Evolutionary conservation across 352 stramenopile species (phyloP).

Genomic region (Phytophthora aleatoria): DNA sequence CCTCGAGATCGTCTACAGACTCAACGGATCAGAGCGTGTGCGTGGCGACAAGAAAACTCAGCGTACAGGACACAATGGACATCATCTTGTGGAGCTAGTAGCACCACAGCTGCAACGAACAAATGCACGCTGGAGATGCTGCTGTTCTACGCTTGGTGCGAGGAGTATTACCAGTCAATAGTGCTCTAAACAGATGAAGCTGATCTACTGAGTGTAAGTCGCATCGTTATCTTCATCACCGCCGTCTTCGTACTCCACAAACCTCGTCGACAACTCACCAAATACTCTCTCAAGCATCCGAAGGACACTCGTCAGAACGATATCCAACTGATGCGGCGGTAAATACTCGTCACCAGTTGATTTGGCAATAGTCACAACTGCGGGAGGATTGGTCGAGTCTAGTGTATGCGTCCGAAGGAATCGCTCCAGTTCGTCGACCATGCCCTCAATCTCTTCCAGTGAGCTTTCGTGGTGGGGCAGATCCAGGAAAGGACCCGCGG

Average conservation of each 20-base stretch:
- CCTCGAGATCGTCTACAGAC: constrained; percentile 21
- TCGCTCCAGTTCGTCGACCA: constrained; percentile 40
- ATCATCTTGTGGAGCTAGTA: constrained; percentile 46
- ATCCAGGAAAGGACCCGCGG: constrained; percentile 60
- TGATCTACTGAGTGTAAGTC: constrained; percentile 4
- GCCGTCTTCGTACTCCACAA: constrained; percentile 59
- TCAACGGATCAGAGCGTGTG: constrained; percentile 38
- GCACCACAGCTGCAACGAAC: constrained; percentile 11
- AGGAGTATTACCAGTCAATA: constrained; percentile 56
- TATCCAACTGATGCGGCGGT: constrained; percentile 60
- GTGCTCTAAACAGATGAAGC: constrained; percentile 27
- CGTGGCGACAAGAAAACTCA: constrained; percentile 52
- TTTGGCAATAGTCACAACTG: constrained; percentile 84
- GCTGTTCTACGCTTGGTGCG: constrained; percentile 61
- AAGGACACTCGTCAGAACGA: constrained; percentile 54
- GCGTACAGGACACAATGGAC: constrained; percentile 41
- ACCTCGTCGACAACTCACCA: constrained; percentile 38
- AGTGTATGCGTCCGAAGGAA: constrained; percentile 38
- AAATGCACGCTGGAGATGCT: constrained; percentile 52
- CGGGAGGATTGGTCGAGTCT: constrained; percentile 38
- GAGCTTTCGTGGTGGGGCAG: constrained; percentile 71
- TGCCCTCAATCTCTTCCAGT: constrained; percentile 50
- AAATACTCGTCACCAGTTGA: constrained; percentile 79
- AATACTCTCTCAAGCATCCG: constrained; percentile 47
- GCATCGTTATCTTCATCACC: constrained; percentile 1